Evolutionary conservation across 1,284 basidiomycete species (phyloP).

Genomic region (Leccinum ponderosum): DNA sequence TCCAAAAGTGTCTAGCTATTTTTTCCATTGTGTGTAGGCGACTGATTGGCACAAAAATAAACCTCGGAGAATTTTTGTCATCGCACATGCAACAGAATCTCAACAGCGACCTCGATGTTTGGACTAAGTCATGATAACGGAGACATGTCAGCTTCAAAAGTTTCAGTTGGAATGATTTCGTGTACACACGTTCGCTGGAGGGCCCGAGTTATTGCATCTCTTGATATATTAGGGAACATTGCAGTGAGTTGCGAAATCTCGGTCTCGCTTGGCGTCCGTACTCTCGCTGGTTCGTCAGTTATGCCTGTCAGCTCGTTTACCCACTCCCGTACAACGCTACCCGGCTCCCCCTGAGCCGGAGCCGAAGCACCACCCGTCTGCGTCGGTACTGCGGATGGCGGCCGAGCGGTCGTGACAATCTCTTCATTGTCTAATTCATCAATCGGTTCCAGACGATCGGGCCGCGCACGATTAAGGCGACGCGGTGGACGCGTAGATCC

Average conservation of each 20-base stretch:
- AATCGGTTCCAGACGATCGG: slow-evolving; percentile 40
- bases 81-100: slow-evolving; percentile 62
- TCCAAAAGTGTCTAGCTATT: slow-evolving; percentile 5
- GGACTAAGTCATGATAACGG: slow-evolving; percentile 43
- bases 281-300: slow-evolving; percentile 49
- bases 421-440: slow-evolving; percentile 44
- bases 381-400: slow-evolving; percentile 31
- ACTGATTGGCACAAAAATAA: not conserved
- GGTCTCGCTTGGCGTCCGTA: slow-evolving; percentile 69
- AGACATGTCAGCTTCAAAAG: slow-evolving; percentile 6
- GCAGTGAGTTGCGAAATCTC: slow-evolving; percentile 73
- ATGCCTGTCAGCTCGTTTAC: slow-evolving; percentile 77
- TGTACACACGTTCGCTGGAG: slow-evolving; percentile 76
- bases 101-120: slow-evolving; percentile 79
- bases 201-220: slow-evolving; percentile 75
- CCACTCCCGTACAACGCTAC: slow-evolving; percentile 74
- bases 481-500: slow-evolving; percentile 58
- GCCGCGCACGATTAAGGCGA: slow-evolving; percentile 58
- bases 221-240: slow-evolving; percentile 82
- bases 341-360: slow-evolving; percentile 23
- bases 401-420: slow-evolving; percentile 55
- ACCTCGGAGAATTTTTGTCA: slow-evolving; percentile 8
- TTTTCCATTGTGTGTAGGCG: not conserved
- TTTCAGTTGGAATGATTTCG: not conserved
- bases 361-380: slow-evolving; percentile 5